Conservation (phyloP, 2,329 filamentous ascomycete species). For the Monosporascus sp. region DNA sequence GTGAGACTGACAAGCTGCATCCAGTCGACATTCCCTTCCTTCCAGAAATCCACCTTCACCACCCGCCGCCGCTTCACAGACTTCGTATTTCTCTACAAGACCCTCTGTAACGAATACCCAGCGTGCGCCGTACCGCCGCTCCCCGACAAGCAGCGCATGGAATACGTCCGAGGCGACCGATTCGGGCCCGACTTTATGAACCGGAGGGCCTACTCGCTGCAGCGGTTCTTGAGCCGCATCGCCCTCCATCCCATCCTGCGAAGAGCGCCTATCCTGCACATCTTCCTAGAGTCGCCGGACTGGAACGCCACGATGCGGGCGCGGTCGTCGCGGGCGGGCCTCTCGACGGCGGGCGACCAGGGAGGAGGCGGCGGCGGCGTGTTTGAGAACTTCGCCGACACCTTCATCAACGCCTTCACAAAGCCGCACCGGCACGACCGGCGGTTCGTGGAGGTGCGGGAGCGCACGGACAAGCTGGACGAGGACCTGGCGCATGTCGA, state of each 20-base stretch:
- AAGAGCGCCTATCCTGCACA: constrained; percentile 73
- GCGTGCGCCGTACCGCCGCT: constrained; percentile 90
- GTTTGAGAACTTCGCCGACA: constrained; percentile 93
- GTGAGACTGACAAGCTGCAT: constrained; percentile 5
- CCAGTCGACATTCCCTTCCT: constrained; percentile 90
- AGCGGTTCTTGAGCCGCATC: constrained; percentile 83
- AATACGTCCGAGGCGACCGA: constrained; percentile 92
- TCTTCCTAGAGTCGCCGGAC: constrained; percentile 86
- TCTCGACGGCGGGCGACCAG: constrained; percentile 33
- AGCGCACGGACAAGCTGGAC: constrained; percentile 88
- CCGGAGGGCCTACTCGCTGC: constrained; percentile 81
- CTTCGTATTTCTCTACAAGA: constrained; percentile 94
- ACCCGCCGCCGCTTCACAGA: constrained; percentile 94
- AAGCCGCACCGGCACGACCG: constrained; percentile 95
- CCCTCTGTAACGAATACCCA: constrained; percentile 79
- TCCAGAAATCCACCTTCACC: constrained; percentile 72
- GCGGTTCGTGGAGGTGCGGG: constrained; percentile 88
- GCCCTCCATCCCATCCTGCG: constrained; percentile 85
- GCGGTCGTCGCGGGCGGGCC: constrained; percentile 61
- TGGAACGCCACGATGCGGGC: constrained; percentile 96
- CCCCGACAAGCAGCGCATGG: constrained; percentile 98
- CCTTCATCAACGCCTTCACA: constrained; percentile 93
- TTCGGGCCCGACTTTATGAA: constrained; percentile 91
- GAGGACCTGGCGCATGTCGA: constrained; percentile 91
- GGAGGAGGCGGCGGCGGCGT: constrained; percentile 55